These are phyloP conservation scores for Fusarium protoensiforme DNA, from an alignment of 2,329 filamentous ascomycete genomes.

Conservation along the genomic window DNA sequence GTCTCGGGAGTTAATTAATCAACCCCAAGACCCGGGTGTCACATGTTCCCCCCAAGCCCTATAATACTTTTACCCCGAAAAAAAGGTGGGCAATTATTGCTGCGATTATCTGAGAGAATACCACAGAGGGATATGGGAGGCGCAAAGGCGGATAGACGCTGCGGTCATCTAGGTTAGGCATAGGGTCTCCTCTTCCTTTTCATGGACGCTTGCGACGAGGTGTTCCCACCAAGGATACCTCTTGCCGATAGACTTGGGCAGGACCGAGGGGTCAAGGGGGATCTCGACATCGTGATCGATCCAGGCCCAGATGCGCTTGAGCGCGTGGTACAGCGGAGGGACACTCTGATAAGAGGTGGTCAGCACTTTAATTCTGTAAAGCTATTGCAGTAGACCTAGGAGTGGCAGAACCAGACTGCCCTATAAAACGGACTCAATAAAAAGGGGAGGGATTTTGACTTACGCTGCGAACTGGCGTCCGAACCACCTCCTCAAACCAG, in stretches of 20 bases:
- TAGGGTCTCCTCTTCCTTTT: conserved; percentile 48
- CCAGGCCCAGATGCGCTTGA: conserved; percentile 51
- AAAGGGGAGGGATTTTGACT: conserved; percentile 37
- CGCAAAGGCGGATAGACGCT: conserved; percentile 28
- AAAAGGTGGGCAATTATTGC: conserved; percentile 42
- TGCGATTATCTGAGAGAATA: conserved; percentile 34
- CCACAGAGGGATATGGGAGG: conserved; percentile 14
- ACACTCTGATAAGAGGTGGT: conserved; percentile 48
- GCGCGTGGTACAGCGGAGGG: conserved; percentile 49
- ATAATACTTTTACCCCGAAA: conserved; percentile 34
- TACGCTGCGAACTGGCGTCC: conserved; percentile 53
- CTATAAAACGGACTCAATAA: conserved; percentile 14
- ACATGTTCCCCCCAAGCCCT: conserved; percentile 19
- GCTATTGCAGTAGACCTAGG: conserved; percentile 22
- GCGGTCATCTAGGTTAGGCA: conserved; percentile 50
- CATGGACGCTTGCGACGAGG: conserved; percentile 48
- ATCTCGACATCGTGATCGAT: conserved; percentile 44
- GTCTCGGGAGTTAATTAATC: conserved; percentile 46
- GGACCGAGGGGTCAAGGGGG: conserved; percentile 10
- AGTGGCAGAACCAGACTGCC: conserved; percentile 39
- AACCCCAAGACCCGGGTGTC: conserved; percentile 10
- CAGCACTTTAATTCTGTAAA: conserved; percentile 37
- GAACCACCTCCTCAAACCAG: conserved; percentile 53
- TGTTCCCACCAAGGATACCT: conserved; percentile 54
- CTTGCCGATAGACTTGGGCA: conserved; percentile 41